phyloP scores from a whole-genome alignment of 176 grass and related monocot genomes.

The Olyra latifolia region DNA sequence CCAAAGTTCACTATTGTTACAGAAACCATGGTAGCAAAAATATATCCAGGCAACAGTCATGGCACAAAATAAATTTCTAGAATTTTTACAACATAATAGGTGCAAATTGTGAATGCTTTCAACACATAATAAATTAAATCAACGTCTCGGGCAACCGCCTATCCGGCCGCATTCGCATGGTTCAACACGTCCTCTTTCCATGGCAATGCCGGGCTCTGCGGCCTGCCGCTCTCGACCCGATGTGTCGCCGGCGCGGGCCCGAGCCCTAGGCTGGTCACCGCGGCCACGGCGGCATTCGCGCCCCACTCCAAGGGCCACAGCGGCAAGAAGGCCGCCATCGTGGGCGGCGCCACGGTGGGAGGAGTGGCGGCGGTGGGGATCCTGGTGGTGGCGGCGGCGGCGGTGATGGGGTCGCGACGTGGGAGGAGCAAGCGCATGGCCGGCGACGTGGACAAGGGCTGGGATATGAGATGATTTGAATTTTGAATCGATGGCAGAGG shows the following conservation, averaged over 20 bases:
- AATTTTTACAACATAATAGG: too few relatives aligned
- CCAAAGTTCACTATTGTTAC: too few relatives aligned
- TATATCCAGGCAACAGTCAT: too few relatives aligned
- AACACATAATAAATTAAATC: too few relatives aligned
- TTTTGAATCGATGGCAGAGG: too few relatives aligned
- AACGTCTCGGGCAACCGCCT: slow-evolving; percentile 75
- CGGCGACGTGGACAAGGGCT: slow-evolving; percentile 47
- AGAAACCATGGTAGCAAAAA: too few relatives aligned
- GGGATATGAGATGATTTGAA: too few relatives aligned
- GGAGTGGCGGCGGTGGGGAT: slow-evolving; percentile 48
- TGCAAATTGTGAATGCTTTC: too few relatives aligned
- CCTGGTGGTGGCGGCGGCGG: slow-evolving; percentile 34
- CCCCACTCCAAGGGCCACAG: slow-evolving; percentile 11
- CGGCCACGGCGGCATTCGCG: slow-evolving; percentile 43
- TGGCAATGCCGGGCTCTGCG: slow-evolving; percentile 61
- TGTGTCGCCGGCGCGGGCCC: background rate
- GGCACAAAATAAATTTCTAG: too few relatives aligned
- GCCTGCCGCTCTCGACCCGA: slow-evolving; percentile 39
- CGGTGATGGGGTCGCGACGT: slow-evolving; percentile 38
- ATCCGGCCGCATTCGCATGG: slow-evolving; percentile 42
- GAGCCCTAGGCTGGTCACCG: slow-evolving; percentile 21
- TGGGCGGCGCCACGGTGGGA: slow-evolving; percentile 53
- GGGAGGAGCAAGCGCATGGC: slow-evolving; percentile 50
- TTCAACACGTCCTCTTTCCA: slow-evolving; percentile 75
- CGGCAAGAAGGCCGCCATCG: slow-evolving; percentile 42